Evolutionary conservation across 352 stramenopile genomes (phyloP).

Genomic region (Thalassiosira ordinaria): DNA sequence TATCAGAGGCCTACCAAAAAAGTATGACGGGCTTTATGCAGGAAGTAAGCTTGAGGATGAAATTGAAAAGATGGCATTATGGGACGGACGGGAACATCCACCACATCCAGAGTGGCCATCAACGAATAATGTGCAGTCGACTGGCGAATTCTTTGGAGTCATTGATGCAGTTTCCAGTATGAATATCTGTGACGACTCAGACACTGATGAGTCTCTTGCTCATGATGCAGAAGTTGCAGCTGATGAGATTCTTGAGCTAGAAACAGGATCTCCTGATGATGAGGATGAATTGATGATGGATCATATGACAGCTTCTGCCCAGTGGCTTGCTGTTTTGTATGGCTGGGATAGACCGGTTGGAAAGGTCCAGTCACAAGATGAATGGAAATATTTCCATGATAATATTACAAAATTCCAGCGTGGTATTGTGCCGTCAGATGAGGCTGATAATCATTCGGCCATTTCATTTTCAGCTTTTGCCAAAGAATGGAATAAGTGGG

Average conservation of each 20-base stretch:
- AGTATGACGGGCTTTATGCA: constrained; percentile 45
- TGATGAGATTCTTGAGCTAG: constrained; percentile 10
- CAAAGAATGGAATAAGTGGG: constrained; percentile 15
- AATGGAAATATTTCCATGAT: constrained; percentile 34
- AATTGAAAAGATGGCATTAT: constrained; percentile 29
- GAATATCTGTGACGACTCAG: neutral
- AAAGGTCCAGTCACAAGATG: constrained; percentile 1
- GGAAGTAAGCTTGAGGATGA: constrained; percentile 21
- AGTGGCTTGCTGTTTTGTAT: constrained; percentile 13
- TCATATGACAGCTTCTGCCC: constrained; percentile 11
- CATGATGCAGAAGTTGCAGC: neutral
- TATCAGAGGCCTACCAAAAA: constrained; percentile 7
- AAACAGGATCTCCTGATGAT: too few species aligned
- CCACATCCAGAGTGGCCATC: constrained; percentile 24
- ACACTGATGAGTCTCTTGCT: neutral
- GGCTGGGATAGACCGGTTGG: constrained; percentile 14
- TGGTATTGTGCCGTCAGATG: neutral
- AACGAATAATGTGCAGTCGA: constrained; percentile 1
- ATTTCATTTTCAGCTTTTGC: constrained; percentile 22
- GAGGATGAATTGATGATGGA: neutral
- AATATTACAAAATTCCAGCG: constrained; percentile 2
- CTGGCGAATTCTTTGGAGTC: constrained; percentile 32
- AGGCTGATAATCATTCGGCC: constrained; percentile 23
- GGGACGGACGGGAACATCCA: neutral
- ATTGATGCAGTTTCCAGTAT: neutral